Evolutionary conservation across 768 basidiomycete genomes (phyloP), one percentile per base, ranked within the genome.

Genomic region (Goffeauzyma gilvescens): DNA sequence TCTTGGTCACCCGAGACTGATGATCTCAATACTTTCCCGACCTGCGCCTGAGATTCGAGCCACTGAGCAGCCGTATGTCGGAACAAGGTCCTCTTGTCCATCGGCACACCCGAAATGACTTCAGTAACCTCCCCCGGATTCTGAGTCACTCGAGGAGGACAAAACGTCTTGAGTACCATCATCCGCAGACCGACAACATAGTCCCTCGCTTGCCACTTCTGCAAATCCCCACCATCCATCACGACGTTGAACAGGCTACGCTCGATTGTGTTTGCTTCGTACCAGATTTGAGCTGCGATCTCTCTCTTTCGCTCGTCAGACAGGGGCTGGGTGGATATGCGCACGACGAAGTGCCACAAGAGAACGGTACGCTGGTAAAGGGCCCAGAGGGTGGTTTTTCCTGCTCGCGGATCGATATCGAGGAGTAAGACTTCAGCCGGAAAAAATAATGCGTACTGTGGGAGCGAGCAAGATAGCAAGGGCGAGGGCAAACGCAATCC

Each of bases 371-470:
- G 36, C 38, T 49, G 35, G 38, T 38, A 49, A 15, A 49, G 33
- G 1, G 47, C 47, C 47, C 47, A 49, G 33, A 49, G 44, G 1
- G 47, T 49, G 20, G 26, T 22, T 25, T 49, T 49, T 22, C 42
- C 47, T 20, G 33, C 37, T 32, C 38, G 32, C 14, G 42, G 47
- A 39, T 44, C 38, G 13, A 23, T 31, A 15, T 43, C 37, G 13
- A 49, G 32, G 8, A 49, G 22, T 14, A 44, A 17, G 14, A 39
- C n/a, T 34, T 49, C 47, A 22, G 42, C 47, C 12, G 47, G 42
- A 32, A 49, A 49, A 23, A 49, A 49, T 15, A 49, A 23, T 3
- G 47, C 42, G 17, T 44, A 49, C 47, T 49, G 18, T 24, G n/a
- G 7, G 9, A 32, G 4, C 6, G 20, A 20, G 23, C 14, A n/a